A percentile compares a stretch with the other conserved stretches of the same genome.
These are phyloP conservation scores for Salix dunnii DNA, from an alignment of 345 rosid species.

Conservation along the genomic window DNA sequence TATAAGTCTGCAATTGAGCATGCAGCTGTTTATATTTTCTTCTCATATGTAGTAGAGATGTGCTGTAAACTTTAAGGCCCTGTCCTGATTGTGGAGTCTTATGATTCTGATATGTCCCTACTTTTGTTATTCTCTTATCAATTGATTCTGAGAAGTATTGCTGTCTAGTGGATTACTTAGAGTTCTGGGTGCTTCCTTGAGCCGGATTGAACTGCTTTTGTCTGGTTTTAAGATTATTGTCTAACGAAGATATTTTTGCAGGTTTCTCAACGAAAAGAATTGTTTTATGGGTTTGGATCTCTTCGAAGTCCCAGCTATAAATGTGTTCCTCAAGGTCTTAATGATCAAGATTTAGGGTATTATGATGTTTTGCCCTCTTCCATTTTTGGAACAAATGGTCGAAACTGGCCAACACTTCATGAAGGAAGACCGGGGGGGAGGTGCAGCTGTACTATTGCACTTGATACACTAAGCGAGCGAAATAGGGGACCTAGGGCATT, in stretches of 20 bases:
- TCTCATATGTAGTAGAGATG: no score
- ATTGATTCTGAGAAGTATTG: no score
- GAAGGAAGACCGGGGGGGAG: constrained; percentile 44
- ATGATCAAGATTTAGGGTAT: constrained; percentile 34
- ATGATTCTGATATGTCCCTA: not conserved
- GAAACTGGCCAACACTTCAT: constrained; percentile 43
- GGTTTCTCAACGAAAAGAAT: constrained; percentile 41
- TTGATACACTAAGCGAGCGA: constrained; percentile 51
- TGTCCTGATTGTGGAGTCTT: no score
- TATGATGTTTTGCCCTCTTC: constrained; percentile 34
- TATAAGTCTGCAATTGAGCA: not conserved
- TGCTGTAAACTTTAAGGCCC: no score
- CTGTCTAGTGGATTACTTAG: no score
- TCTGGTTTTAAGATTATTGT: constrained; percentile 8
- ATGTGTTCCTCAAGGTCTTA: constrained; percentile 31
- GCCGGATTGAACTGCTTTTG: no score
- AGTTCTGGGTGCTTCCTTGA: no score
- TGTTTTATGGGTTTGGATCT: constrained; percentile 44
- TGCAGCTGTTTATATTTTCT: not conserved
- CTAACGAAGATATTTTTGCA: constrained; percentile 30
- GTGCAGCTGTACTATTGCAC: constrained; percentile 38
- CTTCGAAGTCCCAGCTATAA: constrained; percentile 36
- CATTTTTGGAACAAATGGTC: constrained; percentile 33
- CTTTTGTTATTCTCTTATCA: not conserved
- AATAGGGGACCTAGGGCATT: constrained; percentile 61